Evolutionary conservation across 768 basidiomycete species (phyloP), one percentile per base, ranked within the genome.

Genomic region (Sistotremastrum suecicum): DNA sequence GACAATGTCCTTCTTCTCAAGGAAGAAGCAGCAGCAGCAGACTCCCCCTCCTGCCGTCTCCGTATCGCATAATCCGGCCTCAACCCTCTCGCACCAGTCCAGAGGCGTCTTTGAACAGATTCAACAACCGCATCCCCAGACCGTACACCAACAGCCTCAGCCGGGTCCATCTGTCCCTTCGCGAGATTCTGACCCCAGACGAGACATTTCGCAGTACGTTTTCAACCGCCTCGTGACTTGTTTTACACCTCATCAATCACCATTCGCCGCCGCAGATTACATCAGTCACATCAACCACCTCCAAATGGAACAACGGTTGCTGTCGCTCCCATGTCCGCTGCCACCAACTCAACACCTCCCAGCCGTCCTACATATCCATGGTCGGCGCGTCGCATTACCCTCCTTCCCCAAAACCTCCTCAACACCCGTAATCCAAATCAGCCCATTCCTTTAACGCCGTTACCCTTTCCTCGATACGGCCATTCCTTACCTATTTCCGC

Each of bases 381-480:
- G 88, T 76, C 85, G 7, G 75, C 81, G 39, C 78, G 81, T 8
- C 77, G 81, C 5, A 74, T 91, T 45, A 58, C 65, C 33, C 72
- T 90, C 20, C 73, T 76, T 0, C 80, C 86, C 3, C 83, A 84
- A 1, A 65, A 75, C 8, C 60, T 75, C 12, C 65, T 84, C 42
- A 67, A 70, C 42, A 83, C 80, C 51, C 78, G 80, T 8, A 80
- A 76, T 39, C 64, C 75, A 43, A 69, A 68, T 0, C 72, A 76
- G n/a, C 72, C 82, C 6, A 75, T 74, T 0, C 66, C 75, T 1
- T 78, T 80, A 2, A 89, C 88, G 0, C 82, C 87, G 0, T 80
- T 82, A 1, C 94, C 94, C 0, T 98, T 98, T 62, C 94, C 95
- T 29, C 80, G 94, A 37, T 99, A 98, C 58, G 95, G 94, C 29